Base-by-base conservation (phyloP, 148 eudicot genomes). In the Suaeda aralocaspica region DNA sequence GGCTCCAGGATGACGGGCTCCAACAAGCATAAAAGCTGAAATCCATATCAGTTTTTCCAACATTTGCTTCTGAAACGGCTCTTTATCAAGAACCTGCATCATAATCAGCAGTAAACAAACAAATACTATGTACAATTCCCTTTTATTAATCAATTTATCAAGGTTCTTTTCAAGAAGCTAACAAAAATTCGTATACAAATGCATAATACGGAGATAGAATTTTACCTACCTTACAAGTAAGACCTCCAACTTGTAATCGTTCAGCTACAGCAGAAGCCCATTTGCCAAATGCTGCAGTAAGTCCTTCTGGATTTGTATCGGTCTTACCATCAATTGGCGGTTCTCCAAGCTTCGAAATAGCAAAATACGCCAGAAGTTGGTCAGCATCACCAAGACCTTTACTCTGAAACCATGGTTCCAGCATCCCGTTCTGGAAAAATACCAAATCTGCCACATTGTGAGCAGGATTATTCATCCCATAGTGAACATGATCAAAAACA, bases 351-450 rank as follows among this genome's bases (percentile, higher is more conserved):
- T 94, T 94, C 24, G 98, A 79, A 30, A 94, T 82, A 8, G 98
- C 98, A 86, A 94, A 94, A 67, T 94, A 94, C 33, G 98, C 98
- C 83, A 94, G 74, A 66, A 94, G 96, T 80, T 94, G 98, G 68
- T 80, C 87, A 3, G 92, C 88, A 31, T 87, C 92, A 61, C 88
- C 86, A 29, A 94, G 86, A 36, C 91, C 97, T 83, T 91, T 94
- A 78, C 84, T 86, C 30, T 91, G 73, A 66, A 94, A 86, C 98
- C 97, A 94, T 0, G 97, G 97, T 77, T 94, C 98, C 86, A 94
- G 83, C 97, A 94, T 94, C 59, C 98, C 98, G 76, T 94, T 94
- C 98, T 94, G 98, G 98, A 94, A 94, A 87, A 94, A 94, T 9
- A 94, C 97, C 96, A 94, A 89, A 82, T 94, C 98, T 94, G 97